Evolutionary conservation across 345 rosid species (phyloP).

Genomic region (Eutrema heterophyllum): DNA sequence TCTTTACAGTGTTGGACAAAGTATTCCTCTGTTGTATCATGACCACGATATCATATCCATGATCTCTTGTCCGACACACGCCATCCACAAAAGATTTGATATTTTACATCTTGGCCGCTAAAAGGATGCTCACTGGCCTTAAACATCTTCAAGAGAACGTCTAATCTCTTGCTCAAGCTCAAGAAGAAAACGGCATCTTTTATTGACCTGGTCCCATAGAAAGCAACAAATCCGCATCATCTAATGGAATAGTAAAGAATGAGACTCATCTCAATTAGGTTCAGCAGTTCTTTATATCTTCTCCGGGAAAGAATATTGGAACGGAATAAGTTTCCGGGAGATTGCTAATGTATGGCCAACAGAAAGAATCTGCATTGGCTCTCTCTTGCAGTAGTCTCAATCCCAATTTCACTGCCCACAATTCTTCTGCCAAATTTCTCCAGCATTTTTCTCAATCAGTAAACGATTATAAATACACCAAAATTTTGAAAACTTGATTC

Average conservation of each 20-base stretch:
- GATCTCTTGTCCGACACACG: no score
- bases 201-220: constrained; percentile 55
- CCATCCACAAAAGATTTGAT: no score
- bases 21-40: no score
- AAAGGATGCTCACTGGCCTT: constrained; percentile 58
- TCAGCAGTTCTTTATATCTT: constrained; percentile 63
- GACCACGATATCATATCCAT: no score
- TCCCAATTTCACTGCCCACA: constrained; percentile 92
- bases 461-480: constrained; percentile 37
- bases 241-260: not conserved
- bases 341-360: constrained; percentile 90
- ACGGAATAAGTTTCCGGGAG: constrained; percentile 78
- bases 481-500: constrained; percentile 29
- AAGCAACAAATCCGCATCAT: not conserved
- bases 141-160: constrained; percentile 35
- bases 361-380: constrained; percentile 79
- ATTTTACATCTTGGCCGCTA: constrained; percentile 61
- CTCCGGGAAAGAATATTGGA: constrained; percentile 83
- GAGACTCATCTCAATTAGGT: not conserved
- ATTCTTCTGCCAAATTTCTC: constrained; percentile 74
- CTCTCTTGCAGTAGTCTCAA: constrained; percentile 76
- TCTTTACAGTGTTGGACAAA: no score
- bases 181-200: constrained; percentile 84
- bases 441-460: constrained; percentile 46
- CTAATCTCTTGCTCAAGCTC: constrained; percentile 64